Conservation (phyloP, 2,329 filamentous ascomycete species). For the Orbilia brochopaga region DNA sequence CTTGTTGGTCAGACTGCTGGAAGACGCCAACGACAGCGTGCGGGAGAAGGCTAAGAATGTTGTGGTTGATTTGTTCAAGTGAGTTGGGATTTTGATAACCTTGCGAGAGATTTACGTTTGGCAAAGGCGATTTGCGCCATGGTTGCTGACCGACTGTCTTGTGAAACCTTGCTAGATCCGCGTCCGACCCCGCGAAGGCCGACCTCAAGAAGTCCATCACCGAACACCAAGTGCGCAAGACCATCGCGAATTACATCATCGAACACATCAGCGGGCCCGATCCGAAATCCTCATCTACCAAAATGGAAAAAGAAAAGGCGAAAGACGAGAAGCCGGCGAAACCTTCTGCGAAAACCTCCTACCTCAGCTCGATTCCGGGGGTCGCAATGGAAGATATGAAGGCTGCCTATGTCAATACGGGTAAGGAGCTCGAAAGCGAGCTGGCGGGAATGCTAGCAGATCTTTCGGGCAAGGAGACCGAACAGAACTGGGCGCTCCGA, state of each 20-base stretch:
- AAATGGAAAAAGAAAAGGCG: conserved; percentile 31
- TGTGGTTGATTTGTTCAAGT: conserved; percentile 86
- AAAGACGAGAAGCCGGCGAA: conserved; percentile 20
- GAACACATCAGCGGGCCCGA: conserved; percentile 66
- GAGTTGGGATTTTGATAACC: conserved; percentile 54
- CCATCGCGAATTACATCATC: conserved; percentile 81
- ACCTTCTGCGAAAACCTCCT: conserved; percentile 51
- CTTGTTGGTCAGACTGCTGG: conserved; percentile 80
- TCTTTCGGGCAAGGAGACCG: conserved; percentile 87
- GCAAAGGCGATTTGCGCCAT: neutral
- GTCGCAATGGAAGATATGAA: conserved; percentile 73
- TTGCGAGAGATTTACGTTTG: neutral
- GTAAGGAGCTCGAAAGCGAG: conserved; percentile 84
- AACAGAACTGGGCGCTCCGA: conserved; percentile 87
- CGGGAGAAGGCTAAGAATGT: conserved; percentile 82
- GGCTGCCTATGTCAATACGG: conserved; percentile 80
- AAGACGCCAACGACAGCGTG: conserved; percentile 87
- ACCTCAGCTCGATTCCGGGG: conserved; percentile 66
- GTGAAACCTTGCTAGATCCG: conserved; percentile 64
- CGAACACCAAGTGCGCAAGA: conserved; percentile 81
- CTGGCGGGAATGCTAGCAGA: conserved; percentile 78
- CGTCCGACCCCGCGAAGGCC: conserved; percentile 80
- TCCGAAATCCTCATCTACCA: conserved; percentile 40
- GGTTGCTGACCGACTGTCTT: conserved; percentile 35
- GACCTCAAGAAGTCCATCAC: conserved; percentile 87